phyloP scores from a whole-genome alignment of 768 basidiomycete species.

The Hygrophorus pudorinus region DNA sequence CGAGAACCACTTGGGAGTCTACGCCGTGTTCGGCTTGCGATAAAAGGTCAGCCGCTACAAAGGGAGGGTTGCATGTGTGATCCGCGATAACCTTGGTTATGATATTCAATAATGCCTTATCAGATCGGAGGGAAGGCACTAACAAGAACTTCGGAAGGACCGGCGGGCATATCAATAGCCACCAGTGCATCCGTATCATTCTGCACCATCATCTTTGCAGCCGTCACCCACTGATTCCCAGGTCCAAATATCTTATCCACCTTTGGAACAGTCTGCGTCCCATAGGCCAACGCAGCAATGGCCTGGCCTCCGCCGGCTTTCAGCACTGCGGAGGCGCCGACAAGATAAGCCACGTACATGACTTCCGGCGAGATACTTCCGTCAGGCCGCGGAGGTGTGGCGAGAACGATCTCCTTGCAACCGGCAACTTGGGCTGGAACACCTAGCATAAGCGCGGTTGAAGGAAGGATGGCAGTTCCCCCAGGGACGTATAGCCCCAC shows the following conservation, averaged over 20 bases:
- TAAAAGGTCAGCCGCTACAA: constrained; percentile 92
- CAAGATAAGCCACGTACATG: constrained; percentile 87
- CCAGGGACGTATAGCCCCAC: constrained; percentile 97
- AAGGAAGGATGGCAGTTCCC: constrained; percentile 92
- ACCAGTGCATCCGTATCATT: constrained; percentile 96
- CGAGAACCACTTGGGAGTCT: constrained; percentile 95
- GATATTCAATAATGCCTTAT: not conserved
- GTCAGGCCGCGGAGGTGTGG: constrained; percentile 91
- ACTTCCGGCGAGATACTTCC: constrained; percentile 95
- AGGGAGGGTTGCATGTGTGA: constrained; percentile 71
- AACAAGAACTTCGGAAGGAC: constrained; percentile 94
- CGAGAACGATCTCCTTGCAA: constrained; percentile 84
- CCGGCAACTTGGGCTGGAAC: constrained; percentile 97
- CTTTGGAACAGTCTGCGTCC: constrained; percentile 90
- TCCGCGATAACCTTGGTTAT: constrained; percentile 84
- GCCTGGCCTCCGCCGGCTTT: constrained; percentile 97
- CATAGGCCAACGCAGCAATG: constrained; percentile 92
- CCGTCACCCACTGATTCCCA: constrained; percentile 99
- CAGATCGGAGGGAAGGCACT: constrained; percentile 21
- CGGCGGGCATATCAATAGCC: constrained; percentile 98
- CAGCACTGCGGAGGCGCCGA: constrained; percentile 84
- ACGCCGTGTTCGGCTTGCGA: constrained; percentile 98
- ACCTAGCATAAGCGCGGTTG: constrained; percentile 96
- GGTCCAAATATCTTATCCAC: constrained; percentile 99
- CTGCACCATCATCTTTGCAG: constrained; percentile 98